phyloP scores from a whole-genome alignment of 805 yeast species.

The Wickerhamomyces hampshirensis region DNA sequence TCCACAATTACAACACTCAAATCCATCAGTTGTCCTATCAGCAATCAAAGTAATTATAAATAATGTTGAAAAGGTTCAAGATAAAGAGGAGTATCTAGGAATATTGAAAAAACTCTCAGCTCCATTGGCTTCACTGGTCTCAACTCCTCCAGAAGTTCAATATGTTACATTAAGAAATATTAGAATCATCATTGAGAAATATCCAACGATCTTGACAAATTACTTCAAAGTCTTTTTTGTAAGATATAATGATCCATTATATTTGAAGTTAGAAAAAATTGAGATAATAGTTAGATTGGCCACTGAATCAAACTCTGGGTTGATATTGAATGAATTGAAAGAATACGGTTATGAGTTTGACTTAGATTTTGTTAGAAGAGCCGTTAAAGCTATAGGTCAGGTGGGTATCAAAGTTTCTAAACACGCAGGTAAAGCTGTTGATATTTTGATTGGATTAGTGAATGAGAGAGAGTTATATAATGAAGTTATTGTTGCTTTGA shows the following conservation, averaged over 20 bases:
- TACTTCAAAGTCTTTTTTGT: conserved; percentile 88
- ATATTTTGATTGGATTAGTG: conserved; percentile 51
- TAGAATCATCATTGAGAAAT: conserved; percentile 81
- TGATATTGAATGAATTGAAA: conserved; percentile 63
- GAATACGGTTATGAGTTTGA: conserved; percentile 87
- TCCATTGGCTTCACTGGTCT: conserved; percentile 81
- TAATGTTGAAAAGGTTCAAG: conserved; percentile 49
- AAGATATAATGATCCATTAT: conserved; percentile 80
- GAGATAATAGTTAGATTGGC: conserved; percentile 71
- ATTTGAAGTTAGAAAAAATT: conserved; percentile 70
- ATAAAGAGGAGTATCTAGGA: conserved; percentile 31
- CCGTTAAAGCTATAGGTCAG: conserved; percentile 66
- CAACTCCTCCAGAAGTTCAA: conserved; percentile 91
- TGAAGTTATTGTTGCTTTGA: conserved; percentile 57
- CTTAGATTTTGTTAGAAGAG: conserved; percentile 62
- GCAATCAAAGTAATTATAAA: conserved; percentile 76
- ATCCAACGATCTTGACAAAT: conserved; percentile 70
- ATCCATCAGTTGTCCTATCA: conserved; percentile 88
- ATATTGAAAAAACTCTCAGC: conserved; percentile 71
- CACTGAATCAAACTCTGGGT: conserved; percentile 50
- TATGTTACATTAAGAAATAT: conserved; percentile 90
- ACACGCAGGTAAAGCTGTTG: conserved; percentile 51
- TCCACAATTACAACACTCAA: conserved; percentile 95
- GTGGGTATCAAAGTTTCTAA: conserved; percentile 60
- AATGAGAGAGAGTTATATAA: conserved; percentile 63